These are phyloP conservation scores for Typha latifolia DNA, from an alignment of 176 grass and related monocot genomes.

Conservation along the genomic window DNA sequence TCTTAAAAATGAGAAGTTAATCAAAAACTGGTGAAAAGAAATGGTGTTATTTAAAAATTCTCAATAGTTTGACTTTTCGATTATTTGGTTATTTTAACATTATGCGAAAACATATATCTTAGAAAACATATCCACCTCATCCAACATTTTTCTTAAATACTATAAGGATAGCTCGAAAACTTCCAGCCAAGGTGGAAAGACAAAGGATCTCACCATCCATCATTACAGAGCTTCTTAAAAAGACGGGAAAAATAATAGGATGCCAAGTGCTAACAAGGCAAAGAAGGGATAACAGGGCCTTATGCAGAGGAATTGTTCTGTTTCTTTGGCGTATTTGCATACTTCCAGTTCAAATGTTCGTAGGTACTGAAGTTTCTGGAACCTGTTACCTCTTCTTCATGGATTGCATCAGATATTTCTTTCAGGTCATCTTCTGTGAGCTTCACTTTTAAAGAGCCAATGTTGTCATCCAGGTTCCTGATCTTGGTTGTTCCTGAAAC, in stretches of 20 bases:
- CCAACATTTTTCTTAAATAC: no score
- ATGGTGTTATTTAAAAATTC: no score
- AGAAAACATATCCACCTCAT: no score
- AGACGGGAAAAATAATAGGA: neutral
- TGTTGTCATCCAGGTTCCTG: constrained; percentile 61
- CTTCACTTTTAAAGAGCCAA: constrained; percentile 51
- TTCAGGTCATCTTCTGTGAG: constrained; percentile 46
- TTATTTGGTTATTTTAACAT: no score
- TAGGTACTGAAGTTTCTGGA: constrained; percentile 34
- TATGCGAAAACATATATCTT: no score
- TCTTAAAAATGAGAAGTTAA: no score
- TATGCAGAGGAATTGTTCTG: neutral
- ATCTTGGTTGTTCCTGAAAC: constrained; percentile 60
- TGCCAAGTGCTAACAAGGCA: neutral
- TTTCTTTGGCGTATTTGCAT: constrained; percentile 42
- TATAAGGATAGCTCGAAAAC: no score
- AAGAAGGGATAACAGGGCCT: neutral
- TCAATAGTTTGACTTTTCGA: no score
- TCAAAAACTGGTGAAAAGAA: no score
- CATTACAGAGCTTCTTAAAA: no score
- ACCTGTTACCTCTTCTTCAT: constrained; percentile 48
- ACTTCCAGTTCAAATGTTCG: constrained; percentile 31
- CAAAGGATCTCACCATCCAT: no score
- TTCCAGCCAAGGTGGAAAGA: no score
- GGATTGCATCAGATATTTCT: constrained; percentile 38